Evolutionary conservation across 257 asterid species (phyloP), one percentile per base, ranked within the genome.

Genomic region (Nicotiana knightiana): DNA sequence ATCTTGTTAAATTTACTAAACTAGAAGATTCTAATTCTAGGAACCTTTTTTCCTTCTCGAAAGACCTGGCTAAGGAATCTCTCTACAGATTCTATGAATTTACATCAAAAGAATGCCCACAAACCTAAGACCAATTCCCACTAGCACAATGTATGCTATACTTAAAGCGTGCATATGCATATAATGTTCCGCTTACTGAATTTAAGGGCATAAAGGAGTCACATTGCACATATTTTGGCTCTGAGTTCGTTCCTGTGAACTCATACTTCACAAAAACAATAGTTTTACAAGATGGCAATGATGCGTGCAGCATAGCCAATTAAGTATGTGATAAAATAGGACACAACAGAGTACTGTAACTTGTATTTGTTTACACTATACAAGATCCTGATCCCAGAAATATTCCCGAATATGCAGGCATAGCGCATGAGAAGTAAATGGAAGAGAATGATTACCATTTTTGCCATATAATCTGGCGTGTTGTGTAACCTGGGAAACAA

Each of bases 391-490:
- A 55, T 55, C 62, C 62, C 62, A 55, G 9, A 67, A 67, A 67
- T 67, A 67, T 35, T 67, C 5, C 46, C 17, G 3, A 67, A 35
- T 12, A 35, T 35, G 54, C 54, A 35, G 30, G 12, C 57, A 39
- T 68, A 32, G 77, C 55, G 39, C 57, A 68, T 67, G 51, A 67
- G 53, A 67, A 68, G 57, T 68, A 68, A 68, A 15, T 43, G 48
- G 77, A 26, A 68, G 21, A 37, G 9, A 37, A 68, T 9, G 32
- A 68, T 68, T 68, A 96, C 99, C 97, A 63, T 96, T 96, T 83
- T 90, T 91, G 79, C 99, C 99, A 53, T 94, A 92, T 76, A 88
- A 83, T 83, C 94, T 90, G 64, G 90, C 92, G 59, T 96, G 93
- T 64, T 93, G 90, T 26, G 88, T 88, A 83, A 93, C 97, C 98